Conservation (phyloP, 2,329 filamentous ascomycete species). For the Sclerotiophoma versabilis region DNA sequence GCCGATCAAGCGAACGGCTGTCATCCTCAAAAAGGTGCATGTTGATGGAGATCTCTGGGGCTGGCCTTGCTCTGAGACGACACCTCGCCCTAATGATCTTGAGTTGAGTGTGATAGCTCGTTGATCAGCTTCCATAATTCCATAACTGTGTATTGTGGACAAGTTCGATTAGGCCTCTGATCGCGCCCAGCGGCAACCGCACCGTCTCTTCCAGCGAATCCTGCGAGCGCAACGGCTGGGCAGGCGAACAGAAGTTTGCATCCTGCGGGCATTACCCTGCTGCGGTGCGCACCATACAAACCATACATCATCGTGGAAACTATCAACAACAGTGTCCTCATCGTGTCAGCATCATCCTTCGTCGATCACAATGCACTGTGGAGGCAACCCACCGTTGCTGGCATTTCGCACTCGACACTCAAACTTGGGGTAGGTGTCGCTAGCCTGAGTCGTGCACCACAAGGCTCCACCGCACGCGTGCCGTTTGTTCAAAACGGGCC, state of each 20-base stretch:
- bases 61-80: background rate
- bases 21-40: background rate
- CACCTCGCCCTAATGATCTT: background rate
- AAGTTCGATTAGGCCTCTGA: background rate
- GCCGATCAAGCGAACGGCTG: background rate
- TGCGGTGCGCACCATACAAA: background rate
- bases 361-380: background rate
- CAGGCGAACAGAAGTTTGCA: background rate
- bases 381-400: background rate
- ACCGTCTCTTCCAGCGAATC: background rate
- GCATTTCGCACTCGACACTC: background rate
- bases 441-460: conserved; percentile 7
- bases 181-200: background rate
- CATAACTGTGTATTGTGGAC: background rate
- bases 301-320: background rate
- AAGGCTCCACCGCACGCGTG: background rate
- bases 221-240: background rate
- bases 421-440: conserved; percentile 5
- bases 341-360: background rate
- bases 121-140: background rate
- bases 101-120: background rate
- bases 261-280: background rate
- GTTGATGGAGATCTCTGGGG: background rate
- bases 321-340: background rate
- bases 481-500: background rate